Base-by-base conservation (phyloP, 2,329 filamentous ascomycete species). In the Epichloe coenophiala region DNA sequence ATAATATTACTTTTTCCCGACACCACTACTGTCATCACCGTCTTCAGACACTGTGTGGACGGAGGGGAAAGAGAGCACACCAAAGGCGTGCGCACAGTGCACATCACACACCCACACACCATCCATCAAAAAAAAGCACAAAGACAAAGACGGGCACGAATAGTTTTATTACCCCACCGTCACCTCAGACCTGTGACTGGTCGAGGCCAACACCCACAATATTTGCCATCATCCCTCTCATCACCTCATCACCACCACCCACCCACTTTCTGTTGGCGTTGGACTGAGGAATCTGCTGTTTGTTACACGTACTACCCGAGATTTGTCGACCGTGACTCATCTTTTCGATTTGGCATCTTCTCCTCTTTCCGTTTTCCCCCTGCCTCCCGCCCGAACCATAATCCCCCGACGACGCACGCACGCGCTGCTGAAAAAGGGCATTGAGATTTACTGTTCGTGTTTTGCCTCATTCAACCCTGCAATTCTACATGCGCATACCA, bases 101-200 rank as follows among this genome's bases (percentile, higher is more conserved):
- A 45, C 23, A 17, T 12, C 12, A n/a, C 42, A 45, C 12, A 31
- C 23, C 17, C 45, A 35, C 45, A 35, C 48, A 50, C 48, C 42
- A 36, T 36, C 13, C 21, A 45, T 17, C 6, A 40, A 35, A 9
- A 27, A 27, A 27, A 17, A 27, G 19, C 37, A 38, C 42, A 40
- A 23, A 35, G 37, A 44, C 38, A 44, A 45, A 42, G 33, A 50
- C 49, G 13, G 37, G 40, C 49, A 45, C 45, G 47, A 52, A 50
- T 44, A 51, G 51, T 49, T 55, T 55, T 55, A 49, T 55, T 55
- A 49, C 53, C 51, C 51, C 53, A 47, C 51, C 51, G 44, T 47
- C 47, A 43, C 33, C 17, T 17, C 17, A 17, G 17, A 17, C 17
- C 45, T 50, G 40, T 51, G 48, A 53, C 53, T 53, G 53, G 50